Conservation (phyloP, 257 asterid genomes). For the Salvia hispanica region DNA sequence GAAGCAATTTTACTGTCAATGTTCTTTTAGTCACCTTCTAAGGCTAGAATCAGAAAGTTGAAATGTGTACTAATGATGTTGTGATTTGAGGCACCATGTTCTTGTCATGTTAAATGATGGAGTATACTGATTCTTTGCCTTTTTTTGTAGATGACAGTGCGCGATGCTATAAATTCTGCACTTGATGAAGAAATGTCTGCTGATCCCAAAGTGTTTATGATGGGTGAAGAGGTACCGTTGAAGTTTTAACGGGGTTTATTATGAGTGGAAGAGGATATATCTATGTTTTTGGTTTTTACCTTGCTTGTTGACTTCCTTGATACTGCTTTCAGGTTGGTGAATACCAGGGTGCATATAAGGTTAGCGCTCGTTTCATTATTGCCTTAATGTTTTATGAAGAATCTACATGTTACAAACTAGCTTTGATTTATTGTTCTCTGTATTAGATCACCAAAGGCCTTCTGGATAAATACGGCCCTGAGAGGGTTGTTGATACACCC, state of each 20-base stretch:
- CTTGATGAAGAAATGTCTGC: slow-evolving; percentile 99
- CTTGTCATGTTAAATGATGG: slow-evolving; percentile 7
- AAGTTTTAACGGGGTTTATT: slow-evolving; percentile 22
- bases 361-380: slow-evolving; percentile 34
- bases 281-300: not conserved
- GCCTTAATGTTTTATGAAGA: slow-evolving; percentile 7
- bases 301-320: slow-evolving; percentile 30
- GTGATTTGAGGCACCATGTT: slow-evolving; percentile 1
- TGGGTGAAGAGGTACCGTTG: slow-evolving; percentile 91
- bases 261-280: slow-evolving; percentile 9
- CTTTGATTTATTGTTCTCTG: slow-evolving; percentile 20
- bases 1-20: not conserved
- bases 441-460: slow-evolving; percentile 86
- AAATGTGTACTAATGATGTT: not conserved
- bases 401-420: slow-evolving; percentile 4
- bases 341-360: slow-evolving; percentile 99
- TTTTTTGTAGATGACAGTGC: slow-evolving; percentile 77
- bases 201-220: slow-evolving; percentile 77
- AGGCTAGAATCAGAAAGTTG: not conserved
- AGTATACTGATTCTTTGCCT: not conserved
- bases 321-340: slow-evolving; percentile 79
- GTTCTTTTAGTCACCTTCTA: slow-evolving; percentile 4
- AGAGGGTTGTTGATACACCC: slow-evolving; percentile 88
- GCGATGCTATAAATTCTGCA: slow-evolving; percentile 93
- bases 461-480: slow-evolving; percentile 87